A percentile compares a stretch with the other conserved stretches of the same genome.
These are phyloP conservation scores for Arachnomyces sp. DNA, from an alignment of 2,329 filamentous ascomycete genomes.

Conservation along the genomic window DNA sequence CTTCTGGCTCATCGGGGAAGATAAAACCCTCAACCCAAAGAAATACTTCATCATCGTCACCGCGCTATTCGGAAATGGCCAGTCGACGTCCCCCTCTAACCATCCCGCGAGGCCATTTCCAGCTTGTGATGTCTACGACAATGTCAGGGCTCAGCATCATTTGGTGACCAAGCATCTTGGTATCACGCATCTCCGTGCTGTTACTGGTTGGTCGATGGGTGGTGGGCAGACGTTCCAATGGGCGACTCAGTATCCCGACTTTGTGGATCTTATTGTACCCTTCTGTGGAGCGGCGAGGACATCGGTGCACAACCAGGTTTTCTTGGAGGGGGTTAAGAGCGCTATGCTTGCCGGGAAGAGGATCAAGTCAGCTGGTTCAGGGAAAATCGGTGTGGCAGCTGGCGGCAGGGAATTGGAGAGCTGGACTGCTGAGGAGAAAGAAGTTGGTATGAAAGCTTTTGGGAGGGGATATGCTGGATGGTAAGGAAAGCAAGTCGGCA, in stretches of 20 bases:
- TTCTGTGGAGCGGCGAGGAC: slow-evolving; percentile 60
- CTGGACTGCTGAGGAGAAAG: slow-evolving; percentile 48
- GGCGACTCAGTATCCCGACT: slow-evolving; percentile 54
- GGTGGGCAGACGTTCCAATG: slow-evolving; percentile 59
- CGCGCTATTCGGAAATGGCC: slow-evolving; percentile 60
- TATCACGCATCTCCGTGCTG: slow-evolving; percentile 52
- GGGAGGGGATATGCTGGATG: slow-evolving; percentile 69
- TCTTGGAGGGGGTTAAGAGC: slow-evolving; percentile 56
- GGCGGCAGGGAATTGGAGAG: slow-evolving; percentile 32
- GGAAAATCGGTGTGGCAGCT: slow-evolving; percentile 35
- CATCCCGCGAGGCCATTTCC: slow-evolving; percentile 51
- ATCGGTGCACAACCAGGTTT: slow-evolving; percentile 59
- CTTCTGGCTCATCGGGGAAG: slow-evolving; percentile 61
- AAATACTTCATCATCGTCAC: slow-evolving; percentile 62
- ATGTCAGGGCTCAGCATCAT: slow-evolving; percentile 57
- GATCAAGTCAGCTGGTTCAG: slow-evolving; percentile 44
- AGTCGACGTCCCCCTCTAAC: slow-evolving; percentile 62
- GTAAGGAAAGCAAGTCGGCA: slow-evolving; percentile 19
- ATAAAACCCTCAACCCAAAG: slow-evolving; percentile 56
- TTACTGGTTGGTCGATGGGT: slow-evolving; percentile 65
- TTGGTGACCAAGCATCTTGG: slow-evolving; percentile 57
- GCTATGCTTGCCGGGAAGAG: slow-evolving; percentile 52
- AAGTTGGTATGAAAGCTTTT: slow-evolving; percentile 59
- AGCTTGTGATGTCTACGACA: slow-evolving; percentile 57
- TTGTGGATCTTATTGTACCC: slow-evolving; percentile 57